Base-by-base conservation (phyloP, 768 basidiomycete genomes). In the Paxillus rubicundulus region DNA sequence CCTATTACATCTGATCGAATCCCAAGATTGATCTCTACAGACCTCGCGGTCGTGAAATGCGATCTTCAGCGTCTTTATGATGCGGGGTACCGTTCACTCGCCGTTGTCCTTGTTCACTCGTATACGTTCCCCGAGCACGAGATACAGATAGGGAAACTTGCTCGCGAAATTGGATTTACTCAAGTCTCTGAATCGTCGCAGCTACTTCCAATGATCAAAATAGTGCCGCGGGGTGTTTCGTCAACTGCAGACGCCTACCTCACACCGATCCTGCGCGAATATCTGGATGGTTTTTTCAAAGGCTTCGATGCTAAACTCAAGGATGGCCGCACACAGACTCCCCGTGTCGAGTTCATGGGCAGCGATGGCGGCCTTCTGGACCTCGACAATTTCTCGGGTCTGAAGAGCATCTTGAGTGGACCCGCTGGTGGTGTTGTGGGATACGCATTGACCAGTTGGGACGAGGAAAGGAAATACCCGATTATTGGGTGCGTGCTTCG, bases 351-450 rank as follows among this genome's bases (percentile, higher is more conserved):
- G 65, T 98, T 98, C 65, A 98, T 98, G 96, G 88, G 87, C 33
- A 91, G 88, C 49, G 95, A 98, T 62, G 96, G 92, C 5, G 90
- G 91, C 7, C 72, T 95, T 9, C 73, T 92, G 20, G 88, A 92
- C 64, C 70, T 88, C 12, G 69, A 81, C 52, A 89, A 90, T 62
- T 98, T 98, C 67, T 92, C 91, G 0, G 96, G 95, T 0, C 71
- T 98, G 60, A 95, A 94, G 77, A 92, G 89, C 57, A 94, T 98
- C 57, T 70, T 97, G 34, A 93, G 90, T 60, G 92, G 91, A 3
- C 96, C 95, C 0, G 96, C 95, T 0, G 95, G 95, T 2, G 95
- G 95, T 3, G 96, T 98, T 5, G 96, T 98, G 0, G 96, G 96
- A 0, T 96, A 92, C 61, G 92, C 94, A 0, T 72, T 93, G 58